Base-by-base conservation (phyloP, 352 stramenopile genomes). In the Phytopythium montanum region DNA sequence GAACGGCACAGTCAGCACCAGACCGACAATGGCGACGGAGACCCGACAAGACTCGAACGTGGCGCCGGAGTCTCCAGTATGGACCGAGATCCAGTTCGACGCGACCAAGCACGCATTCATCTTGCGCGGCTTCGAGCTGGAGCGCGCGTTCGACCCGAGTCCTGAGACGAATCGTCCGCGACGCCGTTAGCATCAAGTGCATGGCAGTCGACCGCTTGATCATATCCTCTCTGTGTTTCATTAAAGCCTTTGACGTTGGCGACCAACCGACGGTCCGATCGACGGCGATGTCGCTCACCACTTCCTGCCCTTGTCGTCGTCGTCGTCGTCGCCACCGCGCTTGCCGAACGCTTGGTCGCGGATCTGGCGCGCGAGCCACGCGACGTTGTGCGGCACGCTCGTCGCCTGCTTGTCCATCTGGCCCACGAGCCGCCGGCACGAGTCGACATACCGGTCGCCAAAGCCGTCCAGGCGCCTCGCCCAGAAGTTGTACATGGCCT, bases 401-500 rank as follows among this genome's bases (percentile, higher is more conserved):
- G 56, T 51, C 21, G 60, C 64, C 41, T 88, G 78, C 64, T 85
- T 88, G 50, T 86, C 65, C 81, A 90, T 90, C 60, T 90, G 81
- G 28, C 65, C 64, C 5, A 80, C 65, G n/a, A 88, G 58, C 44
- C 75, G 72, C 42, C 64, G 56, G 46, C 81, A 90, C 39, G 79
- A 90, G n/a, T 88, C 81, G 54, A 85, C 51, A 61, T 90, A 90
- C 8, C 81, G 70, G 26, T 85, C 76, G 55, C 79, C 66, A 49
- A 90, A 84, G 26, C 79, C 79, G 42, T 88, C 76, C 36, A 90
- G 66, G 19, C 76, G 78, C 34, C 76, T 69, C 33, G 78, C 78
- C 81, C 81, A 88, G 60, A 90, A 90, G 41, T 76, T 81, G 68
- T 87, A 87, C 69, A 90, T 86, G 46, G 76, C 74, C 5, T 68